Evolutionary conservation across 768 basidiomycete genomes (phyloP).

Genomic region (Fistulinella prunicolor): DNA sequence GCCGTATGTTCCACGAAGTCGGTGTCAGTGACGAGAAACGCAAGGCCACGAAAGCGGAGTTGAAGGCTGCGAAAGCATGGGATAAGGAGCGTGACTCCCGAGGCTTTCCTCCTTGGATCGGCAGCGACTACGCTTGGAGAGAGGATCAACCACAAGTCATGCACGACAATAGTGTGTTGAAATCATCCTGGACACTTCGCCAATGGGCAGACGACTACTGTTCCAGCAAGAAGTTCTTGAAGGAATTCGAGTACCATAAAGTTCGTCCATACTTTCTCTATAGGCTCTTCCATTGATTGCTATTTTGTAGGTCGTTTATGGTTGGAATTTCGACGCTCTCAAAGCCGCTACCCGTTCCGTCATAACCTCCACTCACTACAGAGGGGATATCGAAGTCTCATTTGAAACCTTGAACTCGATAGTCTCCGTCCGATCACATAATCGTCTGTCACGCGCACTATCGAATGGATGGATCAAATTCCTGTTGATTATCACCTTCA

Average conservation of each 20-base stretch:
- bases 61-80: conserved; percentile 45
- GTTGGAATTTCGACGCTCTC: conserved; percentile 51
- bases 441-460: conserved; percentile 60
- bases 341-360: conserved; percentile 36
- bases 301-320: conserved; percentile 49
- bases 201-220: conserved; percentile 87
- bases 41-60: conserved; percentile 42
- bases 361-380: conserved; percentile 40
- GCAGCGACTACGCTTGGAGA: conserved; percentile 32
- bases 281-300: conserved; percentile 13
- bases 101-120: conserved; percentile 55
- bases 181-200: conserved; percentile 59
- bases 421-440: conserved; percentile 67
- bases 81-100: conserved; percentile 38
- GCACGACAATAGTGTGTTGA: conserved; percentile 31
- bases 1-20: conserved; percentile 57
- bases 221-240: conserved; percentile 61
- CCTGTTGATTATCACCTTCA: conserved; percentile 61
- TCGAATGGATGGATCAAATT: conserved; percentile 71
- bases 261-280: conserved; percentile 30
- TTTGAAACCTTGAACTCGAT: conserved; percentile 46
- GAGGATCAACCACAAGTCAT: conserved; percentile 29
- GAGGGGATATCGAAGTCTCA: conserved; percentile 40
- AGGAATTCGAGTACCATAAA: conserved; percentile 77
- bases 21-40: conserved; percentile 38